Evolutionary conservation across 2,329 filamentous ascomycete species (phyloP).

Genomic region (Magnaporthiopsis rhizophila): DNA sequence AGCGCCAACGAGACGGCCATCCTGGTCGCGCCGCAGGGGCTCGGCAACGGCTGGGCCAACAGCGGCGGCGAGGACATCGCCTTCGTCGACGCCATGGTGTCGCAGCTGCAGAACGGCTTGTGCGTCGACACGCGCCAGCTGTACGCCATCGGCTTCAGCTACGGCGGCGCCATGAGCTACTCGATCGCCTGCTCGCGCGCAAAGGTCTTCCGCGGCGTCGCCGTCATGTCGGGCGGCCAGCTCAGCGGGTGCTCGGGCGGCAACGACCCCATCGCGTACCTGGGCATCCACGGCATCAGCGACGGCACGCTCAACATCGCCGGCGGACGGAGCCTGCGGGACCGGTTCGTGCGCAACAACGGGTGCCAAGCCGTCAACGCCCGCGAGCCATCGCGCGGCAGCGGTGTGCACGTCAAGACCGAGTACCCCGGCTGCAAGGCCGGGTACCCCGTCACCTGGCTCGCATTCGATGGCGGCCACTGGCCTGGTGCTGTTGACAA

Average conservation of each 20-base stretch:
- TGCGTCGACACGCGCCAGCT: slow-evolving; percentile 32
- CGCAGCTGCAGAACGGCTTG: slow-evolving; percentile 27
- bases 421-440: slow-evolving; percentile 20
- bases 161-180: slow-evolving; percentile 34
- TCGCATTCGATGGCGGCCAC: slow-evolving; percentile 24
- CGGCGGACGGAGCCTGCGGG: slow-evolving; percentile 23
- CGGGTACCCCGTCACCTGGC: slow-evolving; percentile 25
- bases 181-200: slow-evolving; percentile 33
- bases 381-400: slow-evolving; percentile 6
- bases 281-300: slow-evolving; percentile 11
- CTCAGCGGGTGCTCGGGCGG: slow-evolving; percentile 5
- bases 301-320: slow-evolving; percentile 25
- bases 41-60: slow-evolving; percentile 35
- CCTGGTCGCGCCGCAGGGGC: slow-evolving; percentile 34
- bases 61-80: slow-evolving; percentile 30
- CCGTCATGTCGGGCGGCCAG: not conserved
- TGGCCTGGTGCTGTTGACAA: not conserved
- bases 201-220: slow-evolving; percentile 24
- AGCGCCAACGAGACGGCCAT: slow-evolving; percentile 27
- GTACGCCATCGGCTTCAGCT: slow-evolving; percentile 36
- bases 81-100: slow-evolving; percentile 30
- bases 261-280: slow-evolving; percentile 2
- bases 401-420: slow-evolving; percentile 14
- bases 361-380: slow-evolving; percentile 18
- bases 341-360: slow-evolving; percentile 29